Evolutionary conservation across 371 early-diverging fungal genomes (phyloP), one percentile per base, ranked within the genome.

Genomic region (Mucor velutinosus): DNA sequence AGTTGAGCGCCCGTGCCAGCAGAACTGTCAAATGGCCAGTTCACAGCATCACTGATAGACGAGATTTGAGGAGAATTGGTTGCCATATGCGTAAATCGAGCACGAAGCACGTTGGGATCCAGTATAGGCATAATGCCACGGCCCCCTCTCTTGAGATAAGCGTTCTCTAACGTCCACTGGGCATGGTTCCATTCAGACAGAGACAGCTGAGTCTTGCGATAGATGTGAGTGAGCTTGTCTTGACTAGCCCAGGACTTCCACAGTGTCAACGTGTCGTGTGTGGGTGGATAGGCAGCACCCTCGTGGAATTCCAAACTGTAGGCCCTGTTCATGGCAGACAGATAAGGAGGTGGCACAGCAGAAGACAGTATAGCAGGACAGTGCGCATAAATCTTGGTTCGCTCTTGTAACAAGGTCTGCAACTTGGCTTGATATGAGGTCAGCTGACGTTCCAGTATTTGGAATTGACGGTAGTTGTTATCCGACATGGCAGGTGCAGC

Each of bases 21-120:
- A 11, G 81, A 80, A 8, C 7, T 58, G 6, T 68, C 61, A 39
- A 78, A 74, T 0, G 81, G 81, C 81, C 81, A 80, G 17, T 72
- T 21, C 0, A n/a, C 7, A 0, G 76, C 71, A n/a, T 62, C 45
- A 4, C 56, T 32, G 12, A 80, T 60, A 6, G 72, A 27, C 1
- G 11, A 29, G 27, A 74, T 39, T 0, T 15, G 17, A 0, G 71
- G 43, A 0, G 55, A 4, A 17, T 65, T 70, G 19, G 60, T 45
- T 7, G 72, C 70, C 10, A 76, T 51, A 61, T 62, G 66, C 5
- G 25, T 51, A 5, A 66, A 58, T 6, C 78, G 69, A 3, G 61
- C 64, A 8, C 51, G 55, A 32, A 64, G 67, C 2, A 35, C 32
- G 4, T 66, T 51, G 2, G 47, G 32, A 4, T 71, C 68, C 27